Base-by-base conservation (phyloP, 257 asterid species). In the Parsonsia alboflavescens region DNA sequence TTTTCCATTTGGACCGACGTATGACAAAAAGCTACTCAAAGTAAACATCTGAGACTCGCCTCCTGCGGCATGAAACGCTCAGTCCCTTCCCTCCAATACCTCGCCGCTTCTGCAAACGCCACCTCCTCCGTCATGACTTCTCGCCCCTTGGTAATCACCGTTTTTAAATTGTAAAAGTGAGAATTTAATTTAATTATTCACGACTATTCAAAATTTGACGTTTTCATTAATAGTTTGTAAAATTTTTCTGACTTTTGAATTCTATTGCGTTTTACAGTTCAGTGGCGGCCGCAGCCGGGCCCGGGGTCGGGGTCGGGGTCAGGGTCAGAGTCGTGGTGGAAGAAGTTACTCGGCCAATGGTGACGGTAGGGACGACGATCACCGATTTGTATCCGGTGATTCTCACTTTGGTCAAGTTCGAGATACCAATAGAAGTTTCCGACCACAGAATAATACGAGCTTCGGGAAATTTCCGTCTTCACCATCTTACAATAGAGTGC, bases 301-400 rank as follows among this genome's bases (percentile, higher is more conserved):
- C n/a, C 39, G 39, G 39, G 77, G 82, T 61, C 88, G 85, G 46
- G 75, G 85, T 22, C 79, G 78, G 57, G 81, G 80, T 53, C 87
- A 84, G 30, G 80, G 86, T 13, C 80, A 69, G 58, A 78, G 78
- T 50, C 83, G 73, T 41, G 83, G 79, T 42, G 62, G 89, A 81
- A 89, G 95, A 86, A 78, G 78, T 77, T 89, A 82, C 84, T 91
- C 89, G 68, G 72, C 93, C 12, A 71, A 39, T 15, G 81, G 78
- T 73, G 63, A 67, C 45, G 30, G 17, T 17, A 73, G 70, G 33
- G 75, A 75, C 50, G 30, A 10, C 41, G 19, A 45, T 41, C 66
- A 71, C 59, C 90, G 85, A 59, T 78, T 81, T 15, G 84, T 83
- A 28, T 57, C 87, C 73, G 91, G 96, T n/a, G 95, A 88, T 75